Evolutionary conservation across 208 protist genomes (phyloP).

Genomic region (Acanthamoeba culbertsoni): DNA sequence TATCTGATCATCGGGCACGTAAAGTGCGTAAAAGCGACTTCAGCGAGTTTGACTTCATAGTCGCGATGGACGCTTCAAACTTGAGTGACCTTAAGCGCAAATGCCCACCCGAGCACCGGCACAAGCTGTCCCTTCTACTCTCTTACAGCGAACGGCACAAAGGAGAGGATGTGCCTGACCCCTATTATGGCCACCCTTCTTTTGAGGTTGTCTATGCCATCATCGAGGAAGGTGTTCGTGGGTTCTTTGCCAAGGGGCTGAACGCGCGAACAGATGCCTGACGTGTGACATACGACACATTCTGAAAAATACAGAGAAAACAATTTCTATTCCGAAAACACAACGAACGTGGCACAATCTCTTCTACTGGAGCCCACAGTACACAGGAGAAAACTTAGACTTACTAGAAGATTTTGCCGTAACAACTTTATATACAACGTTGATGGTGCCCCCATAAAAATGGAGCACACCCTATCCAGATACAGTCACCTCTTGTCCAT

Average conservation of each 20-base stretch:
- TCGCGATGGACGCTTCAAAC: constrained; percentile 64
- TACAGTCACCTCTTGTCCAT: neutral
- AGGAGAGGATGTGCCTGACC: constrained; percentile 29
- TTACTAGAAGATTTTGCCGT: too few species aligned
- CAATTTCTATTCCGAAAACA: too few species aligned
- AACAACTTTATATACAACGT: too few species aligned
- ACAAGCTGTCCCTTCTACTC: constrained; percentile 36
- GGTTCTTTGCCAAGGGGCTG: neutral
- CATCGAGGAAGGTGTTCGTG: neutral
- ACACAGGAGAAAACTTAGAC: too few species aligned
- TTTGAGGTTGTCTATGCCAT: constrained; percentile 6
- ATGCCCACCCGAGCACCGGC: neutral
- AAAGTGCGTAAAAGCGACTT: constrained; percentile 63
- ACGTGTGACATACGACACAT: neutral
- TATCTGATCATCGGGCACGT: constrained; percentile 46
- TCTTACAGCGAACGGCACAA: neutral
- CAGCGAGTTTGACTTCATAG: constrained; percentile 63
- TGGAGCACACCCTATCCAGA: neutral
- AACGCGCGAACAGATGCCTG: neutral
- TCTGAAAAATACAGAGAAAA: too few species aligned
- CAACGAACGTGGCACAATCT: too few species aligned
- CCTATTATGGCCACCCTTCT: constrained; percentile 18
- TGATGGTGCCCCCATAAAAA: too few species aligned
- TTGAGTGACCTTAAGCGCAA: constrained; percentile 35
- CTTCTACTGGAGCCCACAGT: too few species aligned